Evolutionary conservation across 345 rosid species (phyloP).

Genomic region (Citropsis articulata): DNA sequence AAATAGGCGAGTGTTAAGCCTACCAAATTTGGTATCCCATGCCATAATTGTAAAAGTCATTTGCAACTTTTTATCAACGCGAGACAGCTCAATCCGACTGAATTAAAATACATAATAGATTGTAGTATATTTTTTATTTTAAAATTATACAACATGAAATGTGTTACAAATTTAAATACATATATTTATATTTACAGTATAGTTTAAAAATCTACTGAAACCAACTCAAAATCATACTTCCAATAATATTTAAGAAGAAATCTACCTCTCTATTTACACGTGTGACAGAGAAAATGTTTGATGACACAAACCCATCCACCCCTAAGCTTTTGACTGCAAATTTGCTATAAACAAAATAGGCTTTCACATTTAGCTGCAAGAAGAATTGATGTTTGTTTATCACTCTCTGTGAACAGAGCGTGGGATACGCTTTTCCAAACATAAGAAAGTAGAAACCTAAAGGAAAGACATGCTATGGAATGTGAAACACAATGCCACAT

Average conservation of each 20-base stretch:
- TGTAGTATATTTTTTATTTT: no score
- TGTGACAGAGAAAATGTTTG: no score
- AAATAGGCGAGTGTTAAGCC: not conserved
- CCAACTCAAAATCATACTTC: no score
- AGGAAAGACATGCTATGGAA: constrained; percentile 45
- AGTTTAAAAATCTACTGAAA: no score
- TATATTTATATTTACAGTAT: no score
- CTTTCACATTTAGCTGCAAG: not conserved
- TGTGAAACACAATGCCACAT: constrained; percentile 49
- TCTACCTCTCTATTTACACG: no score
- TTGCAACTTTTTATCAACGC: not conserved
- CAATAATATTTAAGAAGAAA: no score
- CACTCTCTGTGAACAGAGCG: constrained; percentile 11
- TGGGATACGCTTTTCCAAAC: constrained; percentile 1
- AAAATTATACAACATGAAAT: no score
- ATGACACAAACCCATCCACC: no score
- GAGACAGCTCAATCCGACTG: not conserved
- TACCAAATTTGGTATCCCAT: not conserved
- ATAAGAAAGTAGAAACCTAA: constrained; percentile 5
- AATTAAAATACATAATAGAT: no score
- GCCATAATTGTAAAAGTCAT: not conserved
- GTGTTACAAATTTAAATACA: no score
- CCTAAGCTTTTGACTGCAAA: not conserved
- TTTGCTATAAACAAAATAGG: not conserved
- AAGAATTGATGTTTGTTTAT: not conserved